phyloP scores from a whole-genome alignment of 2,329 filamentous ascomycete genomes.

The Orbilia quercus region DNA sequence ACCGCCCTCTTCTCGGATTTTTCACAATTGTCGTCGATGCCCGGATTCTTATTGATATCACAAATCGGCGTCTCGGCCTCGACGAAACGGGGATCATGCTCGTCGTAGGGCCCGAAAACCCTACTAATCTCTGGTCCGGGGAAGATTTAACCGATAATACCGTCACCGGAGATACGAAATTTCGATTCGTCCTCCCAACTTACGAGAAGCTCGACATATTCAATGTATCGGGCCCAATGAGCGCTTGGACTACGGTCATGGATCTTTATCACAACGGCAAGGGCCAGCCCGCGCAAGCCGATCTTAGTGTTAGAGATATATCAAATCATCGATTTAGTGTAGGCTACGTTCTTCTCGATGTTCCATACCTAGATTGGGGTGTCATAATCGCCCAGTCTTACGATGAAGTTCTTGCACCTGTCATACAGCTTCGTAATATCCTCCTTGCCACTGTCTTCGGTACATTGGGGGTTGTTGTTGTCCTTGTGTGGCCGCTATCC shows the following conservation, averaged over 20 bases:
- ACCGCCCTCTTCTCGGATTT: slow-evolving; percentile 74
- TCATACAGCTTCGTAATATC: slow-evolving; percentile 80
- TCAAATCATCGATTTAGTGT: slow-evolving; percentile 71
- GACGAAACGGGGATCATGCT: slow-evolving; percentile 59
- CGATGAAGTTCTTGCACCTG: slow-evolving; percentile 79
- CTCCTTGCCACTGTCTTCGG: slow-evolving; percentile 87
- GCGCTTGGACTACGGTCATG: slow-evolving; percentile 72
- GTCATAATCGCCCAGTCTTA: slow-evolving; percentile 81
- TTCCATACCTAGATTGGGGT: slow-evolving; percentile 77
- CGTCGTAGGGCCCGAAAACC: slow-evolving; percentile 58
- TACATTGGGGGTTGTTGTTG: slow-evolving; percentile 76
- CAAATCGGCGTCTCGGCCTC: slow-evolving; percentile 58
- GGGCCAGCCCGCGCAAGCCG: slow-evolving; percentile 70
- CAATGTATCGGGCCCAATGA: slow-evolving; percentile 70
- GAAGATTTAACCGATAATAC: slow-evolving; percentile 31
- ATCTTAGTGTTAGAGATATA: slow-evolving; percentile 72
- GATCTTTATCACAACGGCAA: slow-evolving; percentile 70
- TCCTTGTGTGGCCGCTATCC: slow-evolving; percentile 80
- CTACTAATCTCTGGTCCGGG: slow-evolving; percentile 58
- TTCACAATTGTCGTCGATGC: slow-evolving; percentile 82
- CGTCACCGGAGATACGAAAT: slow-evolving; percentile 39
- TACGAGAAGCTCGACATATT: slow-evolving; percentile 63
- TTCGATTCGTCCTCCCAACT: slow-evolving; percentile 72
- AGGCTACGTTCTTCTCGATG: slow-evolving; percentile 80
- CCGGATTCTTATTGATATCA: slow-evolving; percentile 59